Evolutionary conservation across 2,329 filamentous ascomycete species (phyloP).

Genomic region (Lachnellula subtilissima): DNA sequence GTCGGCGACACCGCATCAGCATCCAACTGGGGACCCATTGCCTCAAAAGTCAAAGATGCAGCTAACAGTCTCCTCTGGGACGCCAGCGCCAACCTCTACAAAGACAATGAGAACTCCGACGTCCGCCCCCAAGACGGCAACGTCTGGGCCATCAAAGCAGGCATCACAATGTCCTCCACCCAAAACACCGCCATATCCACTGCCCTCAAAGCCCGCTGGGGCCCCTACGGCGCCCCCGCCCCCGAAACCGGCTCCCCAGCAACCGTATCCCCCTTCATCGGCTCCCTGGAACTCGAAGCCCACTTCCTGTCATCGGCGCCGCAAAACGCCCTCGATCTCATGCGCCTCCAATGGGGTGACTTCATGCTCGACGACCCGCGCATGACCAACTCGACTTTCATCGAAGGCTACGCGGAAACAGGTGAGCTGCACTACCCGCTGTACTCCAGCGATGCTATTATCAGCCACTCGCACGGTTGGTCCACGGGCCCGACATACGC

Average conservation of each 20-base stretch:
- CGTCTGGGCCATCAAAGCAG: conserved; percentile 42
- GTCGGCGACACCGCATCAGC: conserved; percentile 8
- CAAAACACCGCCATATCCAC: conserved; percentile 34
- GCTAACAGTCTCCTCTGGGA: conserved; percentile 28
- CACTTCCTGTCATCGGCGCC: conserved; percentile 41
- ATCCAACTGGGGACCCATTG: conserved; percentile 2
- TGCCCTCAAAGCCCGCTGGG: conserved; percentile 17
- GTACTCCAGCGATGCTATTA: conserved; percentile 32
- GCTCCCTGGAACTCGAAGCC: conserved; percentile 41
- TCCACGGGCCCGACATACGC: conserved; percentile 29
- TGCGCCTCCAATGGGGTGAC: conserved; percentile 49
- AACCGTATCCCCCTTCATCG: conserved; percentile 43
- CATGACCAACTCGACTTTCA: conserved; percentile 35
- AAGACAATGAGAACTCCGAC: conserved; percentile 50
- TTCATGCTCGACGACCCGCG: conserved; percentile 47
- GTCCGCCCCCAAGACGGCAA: conserved; percentile 57
- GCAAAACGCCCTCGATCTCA: conserved; percentile 48
- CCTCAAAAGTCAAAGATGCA: conserved; percentile 5
- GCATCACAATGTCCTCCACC: conserved; percentile 26
- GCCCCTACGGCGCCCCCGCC: conserved; percentile 43
- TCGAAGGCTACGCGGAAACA: conserved; percentile 34
- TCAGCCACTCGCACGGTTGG: conserved; percentile 35
- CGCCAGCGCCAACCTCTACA: conserved; percentile 39
- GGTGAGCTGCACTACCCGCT: conserved; percentile 34
- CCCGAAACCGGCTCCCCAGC: conserved; percentile 41